Percentiles rank a stretch among this genome's conserved stretches.
Conservation (phyloP, 768 basidiomycete genomes). For the Scleroderma bovista region DNA sequence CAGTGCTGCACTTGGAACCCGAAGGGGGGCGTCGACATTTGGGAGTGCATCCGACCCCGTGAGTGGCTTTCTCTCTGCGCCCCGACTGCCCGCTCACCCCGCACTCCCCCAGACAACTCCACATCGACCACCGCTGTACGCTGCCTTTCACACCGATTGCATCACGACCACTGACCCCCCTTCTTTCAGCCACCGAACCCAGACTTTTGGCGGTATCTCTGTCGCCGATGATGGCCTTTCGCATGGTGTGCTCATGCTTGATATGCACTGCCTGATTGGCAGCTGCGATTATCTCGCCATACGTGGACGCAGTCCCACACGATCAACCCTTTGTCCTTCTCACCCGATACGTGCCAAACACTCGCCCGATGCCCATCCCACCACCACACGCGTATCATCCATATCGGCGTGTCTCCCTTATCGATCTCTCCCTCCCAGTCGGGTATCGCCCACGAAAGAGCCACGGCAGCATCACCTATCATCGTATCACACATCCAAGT, state of each 20-base stretch:
- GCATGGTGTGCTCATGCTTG: conserved; percentile 4
- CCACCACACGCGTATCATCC: not conserved
- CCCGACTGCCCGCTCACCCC: not conserved
- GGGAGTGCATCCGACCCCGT: conserved; percentile 72
- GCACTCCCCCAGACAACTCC: conserved; percentile 46
- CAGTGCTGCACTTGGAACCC: conserved; percentile 73
- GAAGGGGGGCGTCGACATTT: conserved; percentile 63
- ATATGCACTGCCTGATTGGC: conserved; percentile 1
- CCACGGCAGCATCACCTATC: not conserved
- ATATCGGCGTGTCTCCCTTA: not conserved
- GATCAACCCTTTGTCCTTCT: not conserved
- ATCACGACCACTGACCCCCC: conserved; percentile 1
- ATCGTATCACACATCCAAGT: not conserved
- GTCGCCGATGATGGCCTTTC: conserved; percentile 31
- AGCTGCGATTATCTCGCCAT: not conserved
- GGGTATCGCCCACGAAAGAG: not conserved
- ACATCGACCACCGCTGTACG: conserved; percentile 42
- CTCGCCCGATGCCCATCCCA: not conserved
- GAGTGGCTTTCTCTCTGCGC: conserved; percentile 25
- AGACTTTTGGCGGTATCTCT: conserved; percentile 43
- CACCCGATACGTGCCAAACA: not conserved
- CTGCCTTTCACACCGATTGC: conserved; percentile 2
- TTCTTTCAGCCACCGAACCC: conserved; percentile 36
- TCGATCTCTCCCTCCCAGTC: not conserved
- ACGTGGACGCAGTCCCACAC: not conserved